Evolutionary conservation across 805 yeast species (phyloP).

Genomic region (Pichia manshurica): DNA sequence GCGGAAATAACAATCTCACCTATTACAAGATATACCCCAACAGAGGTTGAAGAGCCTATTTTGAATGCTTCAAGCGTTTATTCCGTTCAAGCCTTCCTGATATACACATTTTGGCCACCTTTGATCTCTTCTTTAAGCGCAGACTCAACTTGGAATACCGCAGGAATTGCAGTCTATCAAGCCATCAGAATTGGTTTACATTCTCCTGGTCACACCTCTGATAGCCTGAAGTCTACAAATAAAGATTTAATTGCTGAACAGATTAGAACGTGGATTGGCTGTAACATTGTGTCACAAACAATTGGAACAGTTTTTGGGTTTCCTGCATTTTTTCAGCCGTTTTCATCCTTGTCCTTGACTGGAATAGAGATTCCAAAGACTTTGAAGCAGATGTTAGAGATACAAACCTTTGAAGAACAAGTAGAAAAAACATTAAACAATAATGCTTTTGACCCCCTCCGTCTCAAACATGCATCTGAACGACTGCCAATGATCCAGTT

Average conservation of each 20-base stretch:
- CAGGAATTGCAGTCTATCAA: slow-evolving; percentile 87
- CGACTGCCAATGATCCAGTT: slow-evolving; percentile 70
- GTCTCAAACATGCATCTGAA: slow-evolving; percentile 62
- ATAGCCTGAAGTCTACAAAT: slow-evolving; percentile 41
- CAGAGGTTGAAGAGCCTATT: slow-evolving; percentile 73
- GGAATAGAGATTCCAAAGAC: slow-evolving; percentile 3
- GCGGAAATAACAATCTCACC: slow-evolving; percentile 90
- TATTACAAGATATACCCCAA: slow-evolving; percentile 74
- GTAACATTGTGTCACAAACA: slow-evolving; percentile 84
- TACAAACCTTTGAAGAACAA: slow-evolving; percentile 83
- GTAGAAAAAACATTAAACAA: slow-evolving; percentile 71
- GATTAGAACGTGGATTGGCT: slow-evolving; percentile 85
- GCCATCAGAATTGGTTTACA: slow-evolving; percentile 91
- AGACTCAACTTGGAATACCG: slow-evolving; percentile 92
- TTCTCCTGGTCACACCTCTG: slow-evolving; percentile 59
- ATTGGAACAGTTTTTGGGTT: slow-evolving; percentile 92
- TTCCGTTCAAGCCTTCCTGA: slow-evolving; percentile 86
- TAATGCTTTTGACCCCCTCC: slow-evolving; percentile 60
- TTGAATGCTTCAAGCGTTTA: slow-evolving; percentile 86
- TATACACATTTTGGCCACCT: slow-evolving; percentile 95
- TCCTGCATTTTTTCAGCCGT: slow-evolving; percentile 87
- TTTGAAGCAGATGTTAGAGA: slow-evolving; percentile 73
- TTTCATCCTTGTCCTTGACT: slow-evolving; percentile 44
- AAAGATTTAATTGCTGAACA: slow-evolving; percentile 62
- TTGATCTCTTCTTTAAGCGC: slow-evolving; percentile 90